Percentiles rank a stretch among this genome's conserved stretches.
These are phyloP conservation scores for Cladosporium austrohemisphaericum DNA, from an alignment of 2,329 filamentous ascomycete genomes.

Conservation along the genomic window DNA sequence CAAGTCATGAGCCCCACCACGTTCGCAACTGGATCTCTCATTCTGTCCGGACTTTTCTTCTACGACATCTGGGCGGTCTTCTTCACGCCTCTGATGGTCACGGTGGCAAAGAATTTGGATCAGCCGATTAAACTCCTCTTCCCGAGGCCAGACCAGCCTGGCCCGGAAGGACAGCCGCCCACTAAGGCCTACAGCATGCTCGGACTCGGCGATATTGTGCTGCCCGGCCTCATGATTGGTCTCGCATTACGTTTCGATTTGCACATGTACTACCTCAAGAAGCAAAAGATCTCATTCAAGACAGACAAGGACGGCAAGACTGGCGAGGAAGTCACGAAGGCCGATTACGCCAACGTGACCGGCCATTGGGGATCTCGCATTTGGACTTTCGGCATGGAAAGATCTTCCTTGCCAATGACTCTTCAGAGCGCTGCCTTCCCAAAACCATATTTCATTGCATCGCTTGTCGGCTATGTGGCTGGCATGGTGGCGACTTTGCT, in stretches of 20 bases:
- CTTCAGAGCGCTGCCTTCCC: conserved; percentile 54
- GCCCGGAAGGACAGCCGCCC: conserved; percentile 33
- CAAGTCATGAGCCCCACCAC: conserved; percentile 85
- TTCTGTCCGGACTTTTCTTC: conserved; percentile 77
- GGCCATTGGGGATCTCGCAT: conserved; percentile 79
- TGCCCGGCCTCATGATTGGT: conserved; percentile 86
- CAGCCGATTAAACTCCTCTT: conserved; percentile 92
- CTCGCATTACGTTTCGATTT: conserved; percentile 89
- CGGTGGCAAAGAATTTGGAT: conserved; percentile 82
- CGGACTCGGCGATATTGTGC: conserved; percentile 87
- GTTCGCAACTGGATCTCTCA: conserved; percentile 73
- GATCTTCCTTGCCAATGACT: conserved; percentile 18
- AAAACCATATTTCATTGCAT: conserved; percentile 81
- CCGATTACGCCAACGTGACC: conserved; percentile 49
- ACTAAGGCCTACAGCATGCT: conserved; percentile 63
- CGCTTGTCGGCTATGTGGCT: conserved; percentile 69
- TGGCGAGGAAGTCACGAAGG: conserved; percentile 30
- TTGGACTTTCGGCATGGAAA: conserved; percentile 57
- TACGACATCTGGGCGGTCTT: conserved; percentile 96
- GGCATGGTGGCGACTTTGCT: conserved; percentile 74
- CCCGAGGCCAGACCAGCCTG: conserved; percentile 53
- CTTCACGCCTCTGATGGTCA: conserved; percentile 82
- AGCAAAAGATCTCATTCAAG: conserved; percentile 49
- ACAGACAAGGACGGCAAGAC: conserved; percentile 36
- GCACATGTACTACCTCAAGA: conserved; percentile 73